Percentiles rank a stretch among this genome's conserved stretches.
Evolutionary conservation across 148 eudicot genomes (phyloP).

Genomic region (Amaranthus hypochondriacus): DNA sequence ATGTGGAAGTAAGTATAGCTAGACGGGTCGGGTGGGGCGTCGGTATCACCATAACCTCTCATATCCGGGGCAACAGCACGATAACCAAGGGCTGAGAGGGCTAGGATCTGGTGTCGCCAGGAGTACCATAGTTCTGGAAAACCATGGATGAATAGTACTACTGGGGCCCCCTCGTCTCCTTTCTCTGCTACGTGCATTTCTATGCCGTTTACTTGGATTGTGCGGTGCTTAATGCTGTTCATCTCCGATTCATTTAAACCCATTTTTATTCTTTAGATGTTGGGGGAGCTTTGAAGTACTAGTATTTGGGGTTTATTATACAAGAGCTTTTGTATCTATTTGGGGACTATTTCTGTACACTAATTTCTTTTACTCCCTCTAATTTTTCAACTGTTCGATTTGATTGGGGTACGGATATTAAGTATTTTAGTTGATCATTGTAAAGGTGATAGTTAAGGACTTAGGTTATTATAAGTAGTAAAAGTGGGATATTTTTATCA

Average conservation of each 20-base stretch:
- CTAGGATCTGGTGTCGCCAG: conserved; percentile 55
- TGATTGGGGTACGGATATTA: too few relatives aligned
- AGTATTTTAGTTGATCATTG: too few relatives aligned
- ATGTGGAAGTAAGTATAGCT: conserved; percentile 43
- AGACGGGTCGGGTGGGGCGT: conserved; percentile 34
- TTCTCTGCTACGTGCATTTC: conserved; percentile 32
- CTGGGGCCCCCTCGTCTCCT: conserved; percentile 32
- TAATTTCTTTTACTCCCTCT: too few relatives aligned
- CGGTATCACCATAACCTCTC: conserved; percentile 61
- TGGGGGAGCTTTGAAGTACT: too few relatives aligned
- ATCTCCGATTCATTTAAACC: neutral
- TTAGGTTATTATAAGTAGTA: too few relatives aligned
- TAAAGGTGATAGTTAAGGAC: too few relatives aligned
- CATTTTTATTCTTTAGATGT: neutral
- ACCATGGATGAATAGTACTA: conserved; percentile 51
- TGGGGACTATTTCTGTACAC: too few relatives aligned
- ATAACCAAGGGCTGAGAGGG: conserved; percentile 41
- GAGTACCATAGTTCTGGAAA: conserved; percentile 68
- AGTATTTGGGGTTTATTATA: too few relatives aligned
- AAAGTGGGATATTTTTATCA: too few relatives aligned
- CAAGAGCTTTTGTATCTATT: too few relatives aligned
- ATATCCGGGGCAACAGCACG: conserved; percentile 62
- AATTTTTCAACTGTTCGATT: too few relatives aligned
- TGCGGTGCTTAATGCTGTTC: conserved; percentile 5
- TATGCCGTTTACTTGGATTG: conserved; percentile 9